Evolutionary conservation across 2,329 filamentous ascomycete genomes (phyloP).

Genomic region (Aspergillus jensenii): DNA sequence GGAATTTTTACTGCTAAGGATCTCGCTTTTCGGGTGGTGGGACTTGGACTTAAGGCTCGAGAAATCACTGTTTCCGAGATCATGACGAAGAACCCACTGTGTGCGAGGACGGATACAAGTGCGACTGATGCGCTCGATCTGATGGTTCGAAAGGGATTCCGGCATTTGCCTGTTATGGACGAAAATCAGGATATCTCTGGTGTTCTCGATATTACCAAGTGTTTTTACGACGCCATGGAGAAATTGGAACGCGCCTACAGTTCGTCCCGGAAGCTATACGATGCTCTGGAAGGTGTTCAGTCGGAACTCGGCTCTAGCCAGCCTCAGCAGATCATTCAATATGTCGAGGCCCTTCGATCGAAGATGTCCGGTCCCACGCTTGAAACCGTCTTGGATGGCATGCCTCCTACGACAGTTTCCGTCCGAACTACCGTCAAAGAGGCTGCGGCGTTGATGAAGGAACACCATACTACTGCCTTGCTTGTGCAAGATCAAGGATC

Average conservation of each 20-base stretch:
- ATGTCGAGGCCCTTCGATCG: constrained; percentile 88
- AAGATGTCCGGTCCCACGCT: constrained; percentile 99
- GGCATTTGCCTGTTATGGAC: constrained; percentile 98
- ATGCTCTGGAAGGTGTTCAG: constrained; percentile 95
- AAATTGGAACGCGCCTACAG: constrained; percentile 97
- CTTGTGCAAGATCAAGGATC: constrained; percentile 94
- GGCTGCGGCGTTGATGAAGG: constrained; percentile 93
- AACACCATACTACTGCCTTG: constrained; percentile 96
- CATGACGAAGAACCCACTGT: constrained; percentile 99
- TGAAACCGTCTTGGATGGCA: constrained; percentile 87
- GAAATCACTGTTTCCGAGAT: constrained; percentile 95
- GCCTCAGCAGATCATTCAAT: constrained; percentile 98
- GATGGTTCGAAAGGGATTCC: constrained; percentile 98
- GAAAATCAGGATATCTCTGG: constrained; percentile 99
- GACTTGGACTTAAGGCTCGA: constrained; percentile 81
- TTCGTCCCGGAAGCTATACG: constrained; percentile 96
- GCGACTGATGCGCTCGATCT: constrained; percentile 95
- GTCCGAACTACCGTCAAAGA: constrained; percentile 96
- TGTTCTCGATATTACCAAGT: constrained; percentile 98
- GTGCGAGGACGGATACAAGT: constrained; percentile 94
- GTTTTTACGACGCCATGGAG: constrained; percentile 99
- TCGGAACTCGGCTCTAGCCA: constrained; percentile 94
- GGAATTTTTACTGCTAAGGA: constrained; percentile 99
- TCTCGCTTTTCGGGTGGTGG: constrained; percentile 93
- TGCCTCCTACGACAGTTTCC: constrained; percentile 90